phyloP scores from a whole-genome alignment of 768 basidiomycete genomes.

The Auriculariales sp. region DNA sequence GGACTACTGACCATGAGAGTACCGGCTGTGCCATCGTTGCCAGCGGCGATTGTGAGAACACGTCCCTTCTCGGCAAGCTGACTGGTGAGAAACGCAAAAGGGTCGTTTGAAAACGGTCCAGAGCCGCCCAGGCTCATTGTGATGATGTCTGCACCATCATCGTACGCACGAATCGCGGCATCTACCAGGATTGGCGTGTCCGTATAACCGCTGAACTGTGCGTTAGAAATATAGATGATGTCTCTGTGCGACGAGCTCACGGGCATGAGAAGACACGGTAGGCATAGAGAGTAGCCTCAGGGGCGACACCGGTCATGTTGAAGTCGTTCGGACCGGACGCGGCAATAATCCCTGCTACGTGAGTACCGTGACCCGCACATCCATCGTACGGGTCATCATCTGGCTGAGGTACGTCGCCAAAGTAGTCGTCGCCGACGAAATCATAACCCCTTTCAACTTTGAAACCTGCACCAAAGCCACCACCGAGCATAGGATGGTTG shows the following conservation, averaged over 20 bases:
- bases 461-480: constrained; percentile 6
- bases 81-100: constrained; percentile 39
- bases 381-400: constrained; percentile 38
- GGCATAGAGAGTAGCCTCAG: constrained; percentile 34
- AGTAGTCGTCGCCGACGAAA: constrained; percentile 41
- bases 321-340: constrained; percentile 45
- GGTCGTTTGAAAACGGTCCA: constrained; percentile 48
- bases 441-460: constrained; percentile 20
- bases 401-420: constrained; percentile 36
- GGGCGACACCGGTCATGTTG: constrained; percentile 60
- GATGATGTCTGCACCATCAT: constrained; percentile 46
- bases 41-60: constrained; percentile 49
- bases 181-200: constrained; percentile 23
- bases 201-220: constrained; percentile 4
- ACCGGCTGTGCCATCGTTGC: constrained; percentile 36
- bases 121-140: constrained; percentile 48
- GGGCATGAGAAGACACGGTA: constrained; percentile 47
- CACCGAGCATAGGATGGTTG: neutral
- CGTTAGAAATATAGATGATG: too few species aligned
- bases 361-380: constrained; percentile 35
- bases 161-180: constrained; percentile 35
- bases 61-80: constrained; percentile 41
- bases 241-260: constrained; percentile 18
- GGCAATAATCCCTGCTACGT: constrained; percentile 37
- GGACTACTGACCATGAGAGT: constrained; percentile 46